These are phyloP conservation scores for Zygoascus bituminiphila DNA, from an alignment of 805 yeast genomes.

Conservation along the genomic window DNA sequence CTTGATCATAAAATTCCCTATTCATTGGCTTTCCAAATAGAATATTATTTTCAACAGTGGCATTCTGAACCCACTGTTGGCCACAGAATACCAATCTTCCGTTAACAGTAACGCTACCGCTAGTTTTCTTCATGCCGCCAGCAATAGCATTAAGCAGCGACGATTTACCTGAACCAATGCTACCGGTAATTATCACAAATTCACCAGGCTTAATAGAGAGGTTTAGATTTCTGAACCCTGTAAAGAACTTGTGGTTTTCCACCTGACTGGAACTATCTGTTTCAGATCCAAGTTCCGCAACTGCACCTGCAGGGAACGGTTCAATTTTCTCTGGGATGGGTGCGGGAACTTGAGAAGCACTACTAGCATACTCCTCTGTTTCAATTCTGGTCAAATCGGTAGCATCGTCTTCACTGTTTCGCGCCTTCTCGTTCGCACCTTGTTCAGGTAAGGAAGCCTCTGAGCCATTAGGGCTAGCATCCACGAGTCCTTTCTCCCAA, in stretches of 20 bases:
- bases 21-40: slow-evolving; percentile 55
- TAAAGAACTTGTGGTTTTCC: slow-evolving; percentile 24
- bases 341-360: slow-evolving; percentile 11
- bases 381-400: slow-evolving; percentile 7
- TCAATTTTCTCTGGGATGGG: slow-evolving; percentile 5
- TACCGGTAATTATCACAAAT: slow-evolving; percentile 67
- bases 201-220: slow-evolving; percentile 52
- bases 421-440: slow-evolving; percentile 5
- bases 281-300: slow-evolving; percentile 29
- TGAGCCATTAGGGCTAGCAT: slow-evolving; percentile 3
- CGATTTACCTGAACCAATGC: slow-evolving; percentile 77
- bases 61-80: slow-evolving; percentile 78
- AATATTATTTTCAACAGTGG: slow-evolving; percentile 68
- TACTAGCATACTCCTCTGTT: slow-evolving; percentile 18
- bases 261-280: neutral
- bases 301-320: slow-evolving; percentile 38
- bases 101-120: slow-evolving; percentile 44
- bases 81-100: slow-evolving; percentile 53
- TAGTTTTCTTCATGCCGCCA: slow-evolving; percentile 55
- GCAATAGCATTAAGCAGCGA: slow-evolving; percentile 63
- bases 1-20: slow-evolving; percentile 40
- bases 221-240: slow-evolving; percentile 33
- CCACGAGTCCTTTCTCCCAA: slow-evolving; percentile 43
- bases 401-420: slow-evolving; percentile 4
- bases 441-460: neutral